Evolutionary conservation across 371 early-diverging fungal species (phyloP).

Genomic region (Mucor sp.): DNA sequence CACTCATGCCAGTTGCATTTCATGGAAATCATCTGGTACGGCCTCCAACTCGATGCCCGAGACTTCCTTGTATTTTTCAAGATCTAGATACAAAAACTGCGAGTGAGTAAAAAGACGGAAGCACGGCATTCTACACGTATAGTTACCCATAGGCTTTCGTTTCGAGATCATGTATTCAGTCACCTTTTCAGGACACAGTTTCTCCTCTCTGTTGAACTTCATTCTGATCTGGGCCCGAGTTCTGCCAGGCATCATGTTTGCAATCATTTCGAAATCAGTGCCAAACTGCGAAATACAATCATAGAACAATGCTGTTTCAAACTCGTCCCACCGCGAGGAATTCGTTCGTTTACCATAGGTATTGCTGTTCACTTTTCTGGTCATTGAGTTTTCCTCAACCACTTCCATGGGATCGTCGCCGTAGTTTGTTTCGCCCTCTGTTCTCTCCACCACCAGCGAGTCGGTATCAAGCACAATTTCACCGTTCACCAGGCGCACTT

Average conservation of each 20-base stretch:
- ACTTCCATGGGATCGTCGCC: constrained; percentile 57
- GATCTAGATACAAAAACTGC: constrained; percentile 8
- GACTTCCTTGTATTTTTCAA: constrained; percentile 22
- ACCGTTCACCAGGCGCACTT: constrained; percentile 66
- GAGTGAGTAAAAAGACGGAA: neutral
- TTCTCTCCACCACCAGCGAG: constrained; percentile 43
- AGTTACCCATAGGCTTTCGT: constrained; percentile 48
- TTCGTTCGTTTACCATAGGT: constrained; percentile 48
- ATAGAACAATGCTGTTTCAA: constrained; percentile 67
- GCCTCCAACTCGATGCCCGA: constrained; percentile 28
- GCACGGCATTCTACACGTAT: neutral
- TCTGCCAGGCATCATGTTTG: constrained; percentile 58
- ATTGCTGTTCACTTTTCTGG: constrained; percentile 58
- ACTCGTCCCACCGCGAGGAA: constrained; percentile 54
- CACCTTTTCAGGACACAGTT: constrained; percentile 51
- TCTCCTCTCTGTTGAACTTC: constrained; percentile 73
- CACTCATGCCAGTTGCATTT: constrained; percentile 17
- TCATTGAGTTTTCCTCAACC: constrained; percentile 66
- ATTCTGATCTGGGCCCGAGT: constrained; percentile 63
- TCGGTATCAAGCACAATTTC: constrained; percentile 65
- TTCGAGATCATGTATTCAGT: constrained; percentile 54
- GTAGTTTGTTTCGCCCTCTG: constrained; percentile 35
- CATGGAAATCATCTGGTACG: constrained; percentile 39
- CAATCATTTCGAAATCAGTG: constrained; percentile 74
- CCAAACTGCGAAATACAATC: constrained; percentile 73